Evolutionary conservation across 257 asterid genomes (phyloP).

Genomic region (Asclepias syriaca): DNA sequence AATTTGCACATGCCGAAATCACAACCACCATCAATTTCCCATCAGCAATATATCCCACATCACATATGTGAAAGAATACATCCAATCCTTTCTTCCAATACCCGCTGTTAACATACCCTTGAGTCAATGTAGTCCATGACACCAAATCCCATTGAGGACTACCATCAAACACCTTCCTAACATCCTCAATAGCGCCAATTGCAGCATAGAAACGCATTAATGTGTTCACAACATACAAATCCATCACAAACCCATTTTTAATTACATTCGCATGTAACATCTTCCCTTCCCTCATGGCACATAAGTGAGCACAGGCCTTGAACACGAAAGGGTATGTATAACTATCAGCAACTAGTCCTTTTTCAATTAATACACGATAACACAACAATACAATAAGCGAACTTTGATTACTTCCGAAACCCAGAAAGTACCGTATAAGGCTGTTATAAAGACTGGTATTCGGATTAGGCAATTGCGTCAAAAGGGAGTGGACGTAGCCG

Average conservation of each 20-base stretch:
- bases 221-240: constrained; percentile 37
- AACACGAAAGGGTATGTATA: constrained; percentile 42
- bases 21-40: constrained; percentile 40
- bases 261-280: constrained; percentile 31
- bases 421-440: constrained; percentile 19
- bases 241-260: constrained; percentile 30
- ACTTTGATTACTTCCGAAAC: constrained; percentile 16
- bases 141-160: constrained; percentile 32
- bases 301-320: constrained; percentile 31
- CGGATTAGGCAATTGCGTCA: constrained; percentile 20
- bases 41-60: constrained; percentile 26
- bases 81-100: constrained; percentile 28
- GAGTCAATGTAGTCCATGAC: constrained; percentile 40
- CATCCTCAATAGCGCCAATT: constrained; percentile 23
- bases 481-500: constrained; percentile 28
- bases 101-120: constrained; percentile 37
- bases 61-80: constrained; percentile 31
- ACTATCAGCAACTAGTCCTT: constrained; percentile 26
- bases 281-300: constrained; percentile 25
- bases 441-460: constrained; percentile 21
- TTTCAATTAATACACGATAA: constrained; percentile 22
- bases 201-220: constrained; percentile 32
- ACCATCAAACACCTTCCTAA: constrained; percentile 33
- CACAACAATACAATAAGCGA: constrained; percentile 17
- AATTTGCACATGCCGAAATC: constrained; percentile 35